Base-by-base conservation (phyloP, 2,329 filamentous ascomycete genomes). In the Pseudogymnoascus sp. region DNA sequence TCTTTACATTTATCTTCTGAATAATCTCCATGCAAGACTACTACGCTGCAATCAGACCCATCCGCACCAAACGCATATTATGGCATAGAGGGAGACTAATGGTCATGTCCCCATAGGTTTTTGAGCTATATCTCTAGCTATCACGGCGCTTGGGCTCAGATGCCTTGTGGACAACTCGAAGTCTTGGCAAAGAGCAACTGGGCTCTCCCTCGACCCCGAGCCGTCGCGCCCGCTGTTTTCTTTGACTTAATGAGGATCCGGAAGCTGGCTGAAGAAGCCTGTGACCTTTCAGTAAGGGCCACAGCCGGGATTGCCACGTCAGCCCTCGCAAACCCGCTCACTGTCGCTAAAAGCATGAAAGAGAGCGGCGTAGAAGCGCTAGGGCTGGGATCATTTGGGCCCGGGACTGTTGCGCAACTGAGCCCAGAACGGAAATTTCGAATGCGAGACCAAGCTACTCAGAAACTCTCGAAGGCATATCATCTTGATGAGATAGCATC, bases 121-220 rank as follows among this genome's bases (percentile, higher is more conserved):
- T 93, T 90, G 90, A 83, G 86, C 66, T 91, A 91, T 73, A 92
- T 94, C 64, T 92, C 89, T 21, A 89, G 87, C 29, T 94, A 90
- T 71, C 87, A 92, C 71, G 91, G 90, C 23, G 86, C 89, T 68
- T 94, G 91, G 91, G 83, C 92, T 12, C 87, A 91, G 74, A 79
- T 93, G 63, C 88, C 90, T 19, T 83, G 86, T 66, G 90, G 93
- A 74, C 83, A 92, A 63, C 85, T 95, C 74, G 88, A 92, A 73
- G 85, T 83, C 59, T 82, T 94, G 60, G 90, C 90, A 62, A 85
- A 91, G 76, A 86, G 85, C 73, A 94, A 93, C 76, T 92, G 88
- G 77, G 86, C 88, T 66, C 86, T 88, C 67, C 87, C 88, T 14
- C 84, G 86, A 29, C 91, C 91, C 8, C 87, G 84, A 63, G 87